Base-by-base conservation (phyloP, 352 stramenopile genomes). In the Pythium brachiatum region DNA sequence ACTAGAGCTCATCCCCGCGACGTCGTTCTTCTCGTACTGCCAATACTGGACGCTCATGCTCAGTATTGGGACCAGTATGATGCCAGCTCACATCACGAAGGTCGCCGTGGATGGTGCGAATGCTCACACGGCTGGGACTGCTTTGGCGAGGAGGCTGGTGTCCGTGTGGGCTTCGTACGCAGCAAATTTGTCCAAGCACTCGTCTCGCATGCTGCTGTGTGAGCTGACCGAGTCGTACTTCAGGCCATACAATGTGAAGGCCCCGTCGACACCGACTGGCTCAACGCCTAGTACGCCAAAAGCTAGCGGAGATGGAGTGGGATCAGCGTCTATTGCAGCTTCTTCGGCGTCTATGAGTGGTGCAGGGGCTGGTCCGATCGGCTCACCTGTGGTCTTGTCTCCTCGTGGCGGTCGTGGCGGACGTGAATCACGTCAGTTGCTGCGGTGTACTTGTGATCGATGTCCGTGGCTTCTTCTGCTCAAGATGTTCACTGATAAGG, bases 381-480 rank as follows among this genome's bases (percentile, higher is more conserved):
- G 50, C 15, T 18, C 57, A 43, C 31, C 39, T 20, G 38, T 55
- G 12, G 23, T 58, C 5, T 21, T 73, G 20, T 65, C 62, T 0
- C 68, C 69, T 13, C 71, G 61, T 44, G 59, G 73, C 50, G 57
- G 54, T 26, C 54, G 48, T 39, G 63, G 64, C 9, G 48, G 63
- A 20, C 53, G 66, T 2, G 79, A 78, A 7, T 73, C 64, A 3
- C 70, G 83, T 0, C 74, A 86, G 21, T 52, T 90, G 27, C 64
- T 94, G n/a, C 81, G 75, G 29, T 94, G 85, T 57, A 72, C 76
- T 8, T 94, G 85, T 39, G 69, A 83, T 11, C 72, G 74, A 11
- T 94, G 85, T 57, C 85, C 85, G 21, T 94, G 85, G 85, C 44
- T 91, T 41, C 59, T 91, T 5, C 68, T 91, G 8, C 51, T 94